phyloP scores from a whole-genome alignment of 169 alveolate species.

The Ichthyophthirius multifiliis region DNA sequence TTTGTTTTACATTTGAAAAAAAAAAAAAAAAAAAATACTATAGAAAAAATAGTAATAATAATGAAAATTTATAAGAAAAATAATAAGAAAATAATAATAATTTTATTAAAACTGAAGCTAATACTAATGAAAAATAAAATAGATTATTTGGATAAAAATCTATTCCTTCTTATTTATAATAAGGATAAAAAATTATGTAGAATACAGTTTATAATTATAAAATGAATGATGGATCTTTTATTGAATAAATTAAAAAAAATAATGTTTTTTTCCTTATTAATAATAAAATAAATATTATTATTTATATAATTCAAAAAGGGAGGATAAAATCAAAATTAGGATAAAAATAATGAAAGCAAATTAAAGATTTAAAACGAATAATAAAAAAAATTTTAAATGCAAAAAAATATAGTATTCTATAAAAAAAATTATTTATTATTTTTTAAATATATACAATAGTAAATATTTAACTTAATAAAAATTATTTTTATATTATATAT shows the following conservation, averaged over 20 bases:
- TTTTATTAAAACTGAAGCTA: neutral
- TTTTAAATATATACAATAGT: no score
- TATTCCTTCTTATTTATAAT: neutral
- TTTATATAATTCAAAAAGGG: neutral
- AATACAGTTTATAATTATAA: constrained; percentile 35
- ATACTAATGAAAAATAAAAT: neutral
- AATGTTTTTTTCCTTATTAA: neutral
- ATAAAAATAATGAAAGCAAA: neutral
- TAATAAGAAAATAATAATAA: neutral
- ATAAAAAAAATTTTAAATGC: no score
- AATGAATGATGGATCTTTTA: neutral
- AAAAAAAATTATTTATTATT: no score
- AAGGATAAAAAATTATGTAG: constrained; percentile 10
- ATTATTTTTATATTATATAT: neutral
- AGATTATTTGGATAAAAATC: neutral
- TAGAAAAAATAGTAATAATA: neutral
- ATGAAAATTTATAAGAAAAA: neutral
- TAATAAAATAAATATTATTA: neutral
- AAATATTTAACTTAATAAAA: neutral
- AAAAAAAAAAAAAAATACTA: neutral
- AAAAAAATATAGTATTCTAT: neutral
- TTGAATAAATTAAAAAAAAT: neutral
- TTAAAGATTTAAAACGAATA: no score
- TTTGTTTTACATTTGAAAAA: neutral
- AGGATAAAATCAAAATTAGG: neutral